Evolutionary conservation across 768 basidiomycete species (phyloP).

Genomic region (Leccinum uliginosum): DNA sequence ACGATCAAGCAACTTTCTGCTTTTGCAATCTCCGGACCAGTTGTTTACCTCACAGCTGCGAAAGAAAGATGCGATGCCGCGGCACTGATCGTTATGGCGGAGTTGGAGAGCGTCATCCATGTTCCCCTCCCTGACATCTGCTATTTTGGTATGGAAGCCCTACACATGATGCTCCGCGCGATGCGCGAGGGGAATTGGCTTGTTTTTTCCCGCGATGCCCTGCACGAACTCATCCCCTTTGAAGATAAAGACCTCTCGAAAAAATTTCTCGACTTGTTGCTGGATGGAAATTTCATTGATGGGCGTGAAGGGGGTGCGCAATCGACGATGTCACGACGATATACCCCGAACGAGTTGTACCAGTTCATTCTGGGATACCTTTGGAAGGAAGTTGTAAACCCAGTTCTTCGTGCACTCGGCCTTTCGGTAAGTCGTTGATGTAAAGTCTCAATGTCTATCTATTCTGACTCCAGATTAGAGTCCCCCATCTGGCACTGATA

Average conservation of each 20-base stretch:
- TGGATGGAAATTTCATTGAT: background rate
- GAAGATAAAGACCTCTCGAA: background rate
- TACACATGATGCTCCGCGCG: background rate
- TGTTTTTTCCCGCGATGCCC: background rate
- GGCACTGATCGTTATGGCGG: background rate
- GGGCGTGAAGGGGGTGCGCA: background rate
- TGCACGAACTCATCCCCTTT: fast-evolving
- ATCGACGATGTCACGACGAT: background rate
- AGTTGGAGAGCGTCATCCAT: background rate
- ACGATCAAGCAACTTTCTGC: background rate
- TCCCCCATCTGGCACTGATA: too few species aligned
- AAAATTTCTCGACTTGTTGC: background rate
- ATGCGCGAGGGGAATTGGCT: background rate
- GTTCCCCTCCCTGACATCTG: background rate
- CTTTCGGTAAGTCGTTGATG: too few species aligned
- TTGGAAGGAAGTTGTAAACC: too few species aligned
- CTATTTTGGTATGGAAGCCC: background rate
- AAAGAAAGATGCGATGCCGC: background rate
- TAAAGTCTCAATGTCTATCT: too few species aligned
- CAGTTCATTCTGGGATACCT: too few species aligned
- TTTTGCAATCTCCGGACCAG: background rate
- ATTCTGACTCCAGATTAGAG: too few species aligned
- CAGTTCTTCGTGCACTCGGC: background rate
- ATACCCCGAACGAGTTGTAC: background rate
- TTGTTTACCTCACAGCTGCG: background rate